Conservation (phyloP, 805 yeast species). For the Yamadazyma sp. region DNA sequence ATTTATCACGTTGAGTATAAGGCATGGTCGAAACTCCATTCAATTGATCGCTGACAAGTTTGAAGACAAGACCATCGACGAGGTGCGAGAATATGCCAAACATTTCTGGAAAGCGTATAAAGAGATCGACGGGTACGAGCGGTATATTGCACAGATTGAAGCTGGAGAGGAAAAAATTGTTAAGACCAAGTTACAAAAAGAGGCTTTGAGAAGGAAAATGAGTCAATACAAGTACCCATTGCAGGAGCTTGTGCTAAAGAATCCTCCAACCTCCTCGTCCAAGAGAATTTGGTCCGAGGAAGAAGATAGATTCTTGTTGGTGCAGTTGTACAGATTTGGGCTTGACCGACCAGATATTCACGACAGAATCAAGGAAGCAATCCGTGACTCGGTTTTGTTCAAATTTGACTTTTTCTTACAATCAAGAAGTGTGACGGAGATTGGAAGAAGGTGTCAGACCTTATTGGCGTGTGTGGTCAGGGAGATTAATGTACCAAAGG, state of each 20-base stretch:
- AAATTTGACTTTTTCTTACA: conserved; percentile 86
- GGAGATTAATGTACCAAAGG: conserved; percentile 43
- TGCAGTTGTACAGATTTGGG: conserved; percentile 79
- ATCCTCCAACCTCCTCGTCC: conserved; percentile 68
- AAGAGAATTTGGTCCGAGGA: conserved; percentile 74
- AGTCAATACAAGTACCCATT: conserved; percentile 72
- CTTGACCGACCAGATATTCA: conserved; percentile 75
- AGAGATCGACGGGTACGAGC: conserved; percentile 87
- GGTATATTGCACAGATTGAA: conserved; percentile 77
- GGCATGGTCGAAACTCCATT: conserved; percentile 77
- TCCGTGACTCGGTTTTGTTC: conserved; percentile 73
- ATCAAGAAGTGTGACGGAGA: conserved; percentile 73
- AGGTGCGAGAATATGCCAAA: conserved; percentile 71
- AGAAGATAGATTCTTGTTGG: conserved; percentile 84
- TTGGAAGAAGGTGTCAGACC: conserved; percentile 79
- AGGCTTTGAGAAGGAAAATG: conserved; percentile 73
- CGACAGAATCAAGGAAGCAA: conserved; percentile 74
- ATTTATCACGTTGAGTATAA: conserved; percentile 70
- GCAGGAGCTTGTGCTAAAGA: conserved; percentile 68
- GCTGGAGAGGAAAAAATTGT: conserved; percentile 83
- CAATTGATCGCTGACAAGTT: conserved; percentile 73
- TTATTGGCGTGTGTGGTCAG: conserved; percentile 70
- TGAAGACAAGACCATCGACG: conserved; percentile 78
- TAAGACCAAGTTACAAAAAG: conserved; percentile 67
- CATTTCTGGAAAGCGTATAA: conserved; percentile 79